phyloP scores from a whole-genome alignment of 2,329 filamentous ascomycete species.

The Colletotrichum sp. region DNA sequence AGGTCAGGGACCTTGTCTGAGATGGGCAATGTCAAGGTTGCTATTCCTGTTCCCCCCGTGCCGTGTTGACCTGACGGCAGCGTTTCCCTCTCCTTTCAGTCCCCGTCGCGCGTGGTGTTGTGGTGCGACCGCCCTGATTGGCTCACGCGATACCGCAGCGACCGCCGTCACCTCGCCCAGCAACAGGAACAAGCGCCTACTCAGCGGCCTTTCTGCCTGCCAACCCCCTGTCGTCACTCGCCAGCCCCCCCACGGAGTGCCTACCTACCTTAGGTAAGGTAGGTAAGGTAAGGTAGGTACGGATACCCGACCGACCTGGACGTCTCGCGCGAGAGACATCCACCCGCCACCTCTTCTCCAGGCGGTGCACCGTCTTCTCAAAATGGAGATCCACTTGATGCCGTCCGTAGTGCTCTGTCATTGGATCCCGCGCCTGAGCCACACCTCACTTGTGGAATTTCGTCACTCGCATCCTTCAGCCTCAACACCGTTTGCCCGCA shows the following conservation, averaged over 20 bases:
- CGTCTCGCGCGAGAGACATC: neutral
- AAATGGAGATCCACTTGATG: neutral
- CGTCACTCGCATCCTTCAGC: constrained; percentile 7
- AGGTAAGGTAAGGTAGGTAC: too few relatives aligned
- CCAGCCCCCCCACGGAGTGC: neutral
- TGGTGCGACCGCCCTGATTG: constrained; percentile 11
- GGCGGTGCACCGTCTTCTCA: neutral
- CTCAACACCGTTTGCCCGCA: neutral
- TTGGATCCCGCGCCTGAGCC: constrained; percentile 6
- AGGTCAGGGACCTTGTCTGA: neutral
- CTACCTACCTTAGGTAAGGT: too few relatives aligned
- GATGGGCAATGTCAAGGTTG: neutral
- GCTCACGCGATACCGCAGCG: constrained; percentile 6
- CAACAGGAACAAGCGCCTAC: constrained; percentile 19
- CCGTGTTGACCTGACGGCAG: constrained; percentile 3
- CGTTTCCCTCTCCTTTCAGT: neutral
- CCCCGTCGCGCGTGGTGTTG: constrained; percentile 4
- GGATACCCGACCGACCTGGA: neutral
- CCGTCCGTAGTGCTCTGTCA: neutral
- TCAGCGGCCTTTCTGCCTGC: neutral
- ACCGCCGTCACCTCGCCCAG: constrained; percentile 7
- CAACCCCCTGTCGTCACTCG: neutral
- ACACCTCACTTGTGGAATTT: neutral
- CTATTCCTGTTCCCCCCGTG: neutral
- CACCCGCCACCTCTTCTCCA: constrained; percentile 1